Evolutionary conservation across 2,329 filamentous ascomycete genomes (phyloP).

Genomic region (Aspergillus texensis): DNA sequence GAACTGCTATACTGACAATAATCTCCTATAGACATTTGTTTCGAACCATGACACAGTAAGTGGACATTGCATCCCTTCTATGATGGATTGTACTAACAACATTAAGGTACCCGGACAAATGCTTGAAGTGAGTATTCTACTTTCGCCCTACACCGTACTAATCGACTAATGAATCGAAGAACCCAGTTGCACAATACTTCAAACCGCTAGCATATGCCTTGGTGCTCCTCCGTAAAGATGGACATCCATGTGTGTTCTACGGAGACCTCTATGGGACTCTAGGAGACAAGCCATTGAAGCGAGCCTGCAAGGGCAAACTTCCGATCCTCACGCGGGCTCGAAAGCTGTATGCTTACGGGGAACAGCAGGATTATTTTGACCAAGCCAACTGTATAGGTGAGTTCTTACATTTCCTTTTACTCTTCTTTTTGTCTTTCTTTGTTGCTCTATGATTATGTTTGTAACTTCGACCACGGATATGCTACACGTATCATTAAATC

Average conservation of each 20-base stretch:
- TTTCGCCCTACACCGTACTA: background rate
- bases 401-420: slow-evolving; percentile 15
- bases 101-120: slow-evolving; percentile 63
- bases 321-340: slow-evolving; percentile 63
- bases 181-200: slow-evolving; percentile 66
- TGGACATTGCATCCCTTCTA: background rate
- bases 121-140: slow-evolving; percentile 48
- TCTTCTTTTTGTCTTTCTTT: background rate
- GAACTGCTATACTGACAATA: background rate
- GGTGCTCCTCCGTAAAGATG: slow-evolving; percentile 66
- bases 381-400: slow-evolving; percentile 60
- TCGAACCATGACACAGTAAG: slow-evolving; percentile 70
- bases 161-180: slow-evolving; percentile 32
- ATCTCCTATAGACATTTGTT: slow-evolving; percentile 63
- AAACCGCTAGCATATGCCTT: slow-evolving; percentile 72
- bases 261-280: slow-evolving; percentile 69
- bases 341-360: slow-evolving; percentile 68
- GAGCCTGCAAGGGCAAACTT: slow-evolving; percentile 58
- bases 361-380: slow-evolving; percentile 67
- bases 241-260: slow-evolving; percentile 70
- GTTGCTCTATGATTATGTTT: background rate
- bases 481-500: too few species aligned
- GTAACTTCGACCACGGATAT: background rate
- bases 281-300: slow-evolving; percentile 53
- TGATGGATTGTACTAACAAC: background rate